A percentile compares a stretch with the other conserved stretches of the same genome.
phyloP scores from a whole-genome alignment of 768 basidiomycete genomes.

The Russula ochroleuca region DNA sequence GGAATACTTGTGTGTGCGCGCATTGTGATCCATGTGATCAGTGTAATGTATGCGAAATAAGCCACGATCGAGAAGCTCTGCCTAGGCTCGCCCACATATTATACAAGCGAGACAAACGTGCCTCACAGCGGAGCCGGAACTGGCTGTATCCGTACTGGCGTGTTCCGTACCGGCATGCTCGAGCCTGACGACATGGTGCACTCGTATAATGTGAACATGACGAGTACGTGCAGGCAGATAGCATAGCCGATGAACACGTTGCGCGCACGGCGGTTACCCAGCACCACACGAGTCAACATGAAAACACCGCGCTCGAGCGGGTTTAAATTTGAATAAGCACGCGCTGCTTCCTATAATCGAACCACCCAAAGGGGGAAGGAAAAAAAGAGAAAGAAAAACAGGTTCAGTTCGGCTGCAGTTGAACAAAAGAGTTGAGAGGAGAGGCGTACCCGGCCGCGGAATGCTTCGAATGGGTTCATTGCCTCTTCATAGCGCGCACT shows the following conservation, averaged over 20 bases:
- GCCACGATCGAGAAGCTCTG: not conserved
- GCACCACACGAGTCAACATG: conserved; percentile 74
- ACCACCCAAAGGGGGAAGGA: not conserved
- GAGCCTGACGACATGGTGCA: conserved; percentile 53
- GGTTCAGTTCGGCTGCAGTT: not conserved
- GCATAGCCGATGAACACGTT: conserved; percentile 89
- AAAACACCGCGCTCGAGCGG: conserved; percentile 88
- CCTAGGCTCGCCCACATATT: not conserved
- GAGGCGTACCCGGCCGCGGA: conserved; percentile 81
- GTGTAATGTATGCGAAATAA: not conserved
- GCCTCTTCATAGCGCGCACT: conserved; percentile 90
- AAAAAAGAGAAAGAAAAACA: no score
- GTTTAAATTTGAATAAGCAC: conserved; percentile 88
- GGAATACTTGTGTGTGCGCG: not conserved
- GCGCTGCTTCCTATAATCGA: conserved; percentile 75
- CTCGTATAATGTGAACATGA: conserved; percentile 75
- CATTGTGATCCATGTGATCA: not conserved
- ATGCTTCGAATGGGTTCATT: conserved; percentile 98
- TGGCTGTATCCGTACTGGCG: conserved; percentile 43
- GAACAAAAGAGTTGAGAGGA: not conserved
- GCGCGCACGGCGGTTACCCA: conserved; percentile 87
- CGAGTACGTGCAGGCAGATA: conserved; percentile 69
- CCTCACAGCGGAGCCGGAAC: conserved; percentile 39
- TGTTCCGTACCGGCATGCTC: conserved; percentile 32
- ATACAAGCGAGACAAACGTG: not conserved